Conservation (phyloP, 2,329 filamentous ascomycete species). For the Didymella pomorum region DNA sequence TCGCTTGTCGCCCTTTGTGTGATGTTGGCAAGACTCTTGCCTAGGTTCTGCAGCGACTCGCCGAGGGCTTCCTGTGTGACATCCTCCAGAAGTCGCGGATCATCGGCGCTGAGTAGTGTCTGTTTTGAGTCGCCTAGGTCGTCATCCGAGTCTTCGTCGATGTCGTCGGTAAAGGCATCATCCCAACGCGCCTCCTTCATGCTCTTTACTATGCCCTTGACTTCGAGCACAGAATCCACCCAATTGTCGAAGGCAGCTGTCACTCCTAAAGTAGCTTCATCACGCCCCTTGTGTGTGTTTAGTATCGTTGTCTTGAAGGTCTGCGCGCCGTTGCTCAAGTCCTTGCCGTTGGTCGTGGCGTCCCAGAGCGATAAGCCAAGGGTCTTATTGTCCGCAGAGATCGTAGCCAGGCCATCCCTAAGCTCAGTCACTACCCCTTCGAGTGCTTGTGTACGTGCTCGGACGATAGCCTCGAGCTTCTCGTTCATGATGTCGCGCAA, state of each 20-base stretch:
- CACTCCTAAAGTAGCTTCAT: slow-evolving; percentile 69
- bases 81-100: slow-evolving; percentile 70
- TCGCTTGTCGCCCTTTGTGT: slow-evolving; percentile 63
- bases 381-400: slow-evolving; percentile 51
- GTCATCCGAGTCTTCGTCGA: slow-evolving; percentile 73
- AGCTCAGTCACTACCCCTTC: slow-evolving; percentile 71
- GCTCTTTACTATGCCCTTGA: slow-evolving; percentile 68
- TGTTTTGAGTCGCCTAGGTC: slow-evolving; percentile 74
- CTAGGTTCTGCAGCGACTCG: slow-evolving; percentile 66
- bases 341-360: slow-evolving; percentile 67
- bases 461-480: slow-evolving; percentile 70
- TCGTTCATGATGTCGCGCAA: slow-evolving; percentile 74
- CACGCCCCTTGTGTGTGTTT: slow-evolving; percentile 75
- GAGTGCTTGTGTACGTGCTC: slow-evolving; percentile 69
- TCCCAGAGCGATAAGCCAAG: slow-evolving; percentile 72
- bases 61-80: slow-evolving; percentile 65
- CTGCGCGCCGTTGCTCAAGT: slow-evolving; percentile 70
- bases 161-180: slow-evolving; percentile 75
- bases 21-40: slow-evolving; percentile 62
- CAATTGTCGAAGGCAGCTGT: slow-evolving; percentile 74
- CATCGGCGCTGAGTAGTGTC: slow-evolving; percentile 73
- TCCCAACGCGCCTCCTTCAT: slow-evolving; percentile 77
- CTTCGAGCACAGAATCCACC: slow-evolving; percentile 75
- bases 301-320: slow-evolving; percentile 74
- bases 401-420: slow-evolving; percentile 63